A percentile compares a stretch with the other conserved stretches of the same genome.
These are phyloP conservation scores for Nitzschia sp. DNA, from an alignment of 108 stramenopile genomes.

Conservation along the genomic window DNA sequence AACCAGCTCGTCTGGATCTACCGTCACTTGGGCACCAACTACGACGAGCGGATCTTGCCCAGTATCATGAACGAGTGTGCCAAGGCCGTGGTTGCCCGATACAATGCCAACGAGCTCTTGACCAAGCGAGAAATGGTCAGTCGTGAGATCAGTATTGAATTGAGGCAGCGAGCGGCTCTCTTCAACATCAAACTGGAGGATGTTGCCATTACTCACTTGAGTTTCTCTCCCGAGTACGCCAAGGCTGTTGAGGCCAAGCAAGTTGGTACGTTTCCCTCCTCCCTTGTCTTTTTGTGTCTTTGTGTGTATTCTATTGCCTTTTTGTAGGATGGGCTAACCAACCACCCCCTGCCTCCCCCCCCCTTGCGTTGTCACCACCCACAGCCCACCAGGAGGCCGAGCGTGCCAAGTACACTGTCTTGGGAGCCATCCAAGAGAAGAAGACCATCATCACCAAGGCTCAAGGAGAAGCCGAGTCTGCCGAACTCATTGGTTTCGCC, in stretches of 20 bases:
- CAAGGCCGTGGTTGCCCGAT: slow-evolving; percentile 98
- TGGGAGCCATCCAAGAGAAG: slow-evolving; percentile 97
- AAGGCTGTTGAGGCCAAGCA: slow-evolving; percentile 99
- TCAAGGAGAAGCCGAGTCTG: slow-evolving; percentile 97
- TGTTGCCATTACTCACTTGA: slow-evolving; percentile 98
- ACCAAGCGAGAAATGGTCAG: slow-evolving; percentile 97
- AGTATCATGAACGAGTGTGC: slow-evolving; percentile 99
- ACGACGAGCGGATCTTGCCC: slow-evolving; percentile 97
- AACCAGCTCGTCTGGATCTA: slow-evolving; percentile 92
- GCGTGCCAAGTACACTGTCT: slow-evolving; percentile 96
- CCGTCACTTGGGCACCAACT: slow-evolving; percentile 91
- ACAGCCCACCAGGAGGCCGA: slow-evolving; percentile 98
- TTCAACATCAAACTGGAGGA: slow-evolving; percentile 94
- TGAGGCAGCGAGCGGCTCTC: slow-evolving; percentile 75
- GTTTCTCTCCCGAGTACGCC: slow-evolving; percentile 98
- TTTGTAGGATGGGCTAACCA: not conserved
- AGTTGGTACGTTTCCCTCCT: slow-evolving; percentile 83
- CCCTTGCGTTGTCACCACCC: not conserved
- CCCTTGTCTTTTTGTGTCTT: not conserved
- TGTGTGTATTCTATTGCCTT: not conserved
- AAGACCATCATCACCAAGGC: slow-evolving; percentile 98
- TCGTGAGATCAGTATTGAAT: slow-evolving; percentile 75
- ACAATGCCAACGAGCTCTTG: slow-evolving; percentile 98
- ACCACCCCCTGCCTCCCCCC: slow-evolving; percentile 4
- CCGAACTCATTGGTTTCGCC: slow-evolving; percentile 95